Evolutionary conservation across 2,329 filamentous ascomycete species (phyloP).

Genomic region (Cadophora gregata): DNA sequence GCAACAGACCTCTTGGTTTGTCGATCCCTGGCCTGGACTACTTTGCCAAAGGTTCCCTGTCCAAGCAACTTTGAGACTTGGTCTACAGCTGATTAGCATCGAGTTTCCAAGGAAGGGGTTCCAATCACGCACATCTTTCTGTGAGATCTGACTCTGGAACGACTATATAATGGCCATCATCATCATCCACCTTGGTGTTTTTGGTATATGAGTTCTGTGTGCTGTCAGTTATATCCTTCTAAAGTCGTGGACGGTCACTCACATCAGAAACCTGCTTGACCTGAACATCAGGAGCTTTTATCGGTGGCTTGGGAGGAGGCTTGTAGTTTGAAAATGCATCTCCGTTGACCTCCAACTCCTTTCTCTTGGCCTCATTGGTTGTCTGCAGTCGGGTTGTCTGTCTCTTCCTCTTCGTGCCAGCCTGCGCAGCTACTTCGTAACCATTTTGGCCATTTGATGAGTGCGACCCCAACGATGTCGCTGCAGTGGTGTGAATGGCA

Average conservation of each 20-base stretch:
- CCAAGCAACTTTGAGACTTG: constrained; percentile 88
- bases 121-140: constrained; percentile 77
- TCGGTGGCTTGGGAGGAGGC: constrained; percentile 84
- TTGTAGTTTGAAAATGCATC: constrained; percentile 81
- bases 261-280: constrained; percentile 69
- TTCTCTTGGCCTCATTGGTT: constrained; percentile 80
- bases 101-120: not conserved
- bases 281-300: constrained; percentile 83
- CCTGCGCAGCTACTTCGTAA: constrained; percentile 69
- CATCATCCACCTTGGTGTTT: constrained; percentile 85
- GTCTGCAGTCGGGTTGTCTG: constrained; percentile 76
- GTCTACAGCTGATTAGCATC: constrained; percentile 60
- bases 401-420: constrained; percentile 91
- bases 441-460: constrained; percentile 63
- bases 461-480: constrained; percentile 80
- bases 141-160: constrained; percentile 85
- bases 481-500: constrained; percentile 81
- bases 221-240: constrained; percentile 27
- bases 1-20: constrained; percentile 80
- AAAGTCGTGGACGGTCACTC: constrained; percentile 45
- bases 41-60: constrained; percentile 97
- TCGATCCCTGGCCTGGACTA: constrained; percentile 88
- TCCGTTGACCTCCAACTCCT: constrained; percentile 72
- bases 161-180: constrained; percentile 97
- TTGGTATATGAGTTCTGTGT: constrained; percentile 52